These are phyloP conservation scores for Gossypium raimondii DNA, from an alignment of 345 rosid species.

Conservation along the genomic window DNA sequence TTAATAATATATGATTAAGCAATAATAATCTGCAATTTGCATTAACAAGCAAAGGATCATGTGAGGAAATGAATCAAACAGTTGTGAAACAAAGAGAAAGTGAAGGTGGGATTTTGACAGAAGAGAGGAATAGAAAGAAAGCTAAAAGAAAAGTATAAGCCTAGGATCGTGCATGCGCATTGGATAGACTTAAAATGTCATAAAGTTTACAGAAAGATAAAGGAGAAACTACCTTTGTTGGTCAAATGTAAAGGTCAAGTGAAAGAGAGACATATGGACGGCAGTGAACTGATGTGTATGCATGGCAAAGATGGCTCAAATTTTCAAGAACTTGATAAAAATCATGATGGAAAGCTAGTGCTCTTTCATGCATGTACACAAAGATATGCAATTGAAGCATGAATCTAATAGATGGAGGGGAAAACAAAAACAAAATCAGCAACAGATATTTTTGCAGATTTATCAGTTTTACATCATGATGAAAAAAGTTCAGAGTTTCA, in stretches of 20 bases:
- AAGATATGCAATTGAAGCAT: slow-evolving; percentile 22
- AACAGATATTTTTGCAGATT: slow-evolving; percentile 37
- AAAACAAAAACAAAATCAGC: slow-evolving; percentile 19
- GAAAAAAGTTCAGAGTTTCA: slow-evolving; percentile 39
- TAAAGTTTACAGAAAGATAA: slow-evolving; percentile 26
- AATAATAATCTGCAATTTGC: background rate
- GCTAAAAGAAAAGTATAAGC: background rate
- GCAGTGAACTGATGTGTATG: slow-evolving; percentile 25
- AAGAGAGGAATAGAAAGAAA: slow-evolving; percentile 6
- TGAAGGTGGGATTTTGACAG: slow-evolving; percentile 5
- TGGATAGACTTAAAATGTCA: slow-evolving; percentile 18
- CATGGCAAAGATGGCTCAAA: slow-evolving; percentile 35
- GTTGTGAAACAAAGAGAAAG: background rate
- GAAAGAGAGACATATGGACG: slow-evolving; percentile 24
- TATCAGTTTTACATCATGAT: slow-evolving; percentile 32
- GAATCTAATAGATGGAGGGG: slow-evolving; percentile 2
- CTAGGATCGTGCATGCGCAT: slow-evolving; percentile 25
- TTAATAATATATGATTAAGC: background rate
- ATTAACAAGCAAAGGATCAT: background rate
- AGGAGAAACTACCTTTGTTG: slow-evolving; percentile 24
- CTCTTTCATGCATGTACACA: slow-evolving; percentile 23
- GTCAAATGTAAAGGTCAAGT: slow-evolving; percentile 25
- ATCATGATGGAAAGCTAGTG: slow-evolving; percentile 4
- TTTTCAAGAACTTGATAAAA: slow-evolving; percentile 26
- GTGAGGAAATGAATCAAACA: background rate